Evolutionary conservation across 1,284 basidiomycete genomes (phyloP), one percentile per base, ranked within the genome.

Genomic region (Rhodotorula sp.): DNA sequence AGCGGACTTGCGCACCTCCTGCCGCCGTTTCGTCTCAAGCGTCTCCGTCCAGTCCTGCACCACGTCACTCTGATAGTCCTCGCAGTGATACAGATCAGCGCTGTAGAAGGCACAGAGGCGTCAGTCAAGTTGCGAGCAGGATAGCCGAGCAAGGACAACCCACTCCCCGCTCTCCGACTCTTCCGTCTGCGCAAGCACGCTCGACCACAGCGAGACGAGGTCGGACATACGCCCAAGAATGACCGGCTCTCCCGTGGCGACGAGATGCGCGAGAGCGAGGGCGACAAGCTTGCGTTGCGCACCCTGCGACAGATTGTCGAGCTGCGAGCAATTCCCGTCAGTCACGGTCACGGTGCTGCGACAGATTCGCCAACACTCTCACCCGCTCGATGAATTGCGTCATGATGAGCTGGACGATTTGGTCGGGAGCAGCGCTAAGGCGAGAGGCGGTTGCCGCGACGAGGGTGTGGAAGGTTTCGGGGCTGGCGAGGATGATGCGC

Each of bases 201-300:
- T 73, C 26, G 65, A 66, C 74, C 74, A 77, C 24, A 70, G 56
- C 16, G 65, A 55, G 37, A 77, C 69, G 51, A 77, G 58, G n/a
- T 76, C 73, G 4, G 67, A 51, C 11, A 77, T 56, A 1, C 63
- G 62, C 6, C 61, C 47, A 18, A 77, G 68, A 0, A 76, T 54
- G 40, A 66, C 58, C 0, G 72, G 59, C 31, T 65, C 70, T 0
- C 65, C 68, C 0, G 75, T 73, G 15, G 68, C 57, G 8, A 70
- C 59, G 31, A 74, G 67, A 46, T 66, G 59, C 1, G 74, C 62
- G n/a, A 77, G 57, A 2, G 73, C 77, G n/a, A 77, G 64, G 8
- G 77, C 77, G 26, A 69, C 66, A 26, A 77, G 59, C 59, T 77
- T 77, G 56, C 77, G 73, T 24, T 77, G 77, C 0, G 68, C 66